Base-by-base conservation (phyloP, 805 yeast genomes). In the Saccharomyces eubayanus region DNA sequence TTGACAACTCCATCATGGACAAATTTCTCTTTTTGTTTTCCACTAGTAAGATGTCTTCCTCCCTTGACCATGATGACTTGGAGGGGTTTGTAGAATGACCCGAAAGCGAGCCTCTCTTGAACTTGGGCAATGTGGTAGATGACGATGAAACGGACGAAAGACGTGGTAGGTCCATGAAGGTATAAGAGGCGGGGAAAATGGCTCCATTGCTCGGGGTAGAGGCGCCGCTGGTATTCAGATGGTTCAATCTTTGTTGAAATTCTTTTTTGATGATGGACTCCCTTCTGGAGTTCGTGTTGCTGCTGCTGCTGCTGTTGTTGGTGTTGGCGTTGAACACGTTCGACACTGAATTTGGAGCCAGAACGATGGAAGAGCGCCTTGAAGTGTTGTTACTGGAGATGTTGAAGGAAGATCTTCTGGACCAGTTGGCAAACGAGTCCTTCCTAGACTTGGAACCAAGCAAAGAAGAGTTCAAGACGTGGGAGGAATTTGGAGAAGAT, bases 41-140 rank as follows among this genome's bases (percentile, higher is more conserved):
- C 46, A 81, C 61, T 41, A 89, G 67, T 36, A 81, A 65, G 57
- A 83, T 86, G 68, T 89, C 96, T 68, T 89, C 96, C 51, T 87
- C 94, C 61, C 52, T 50, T 0, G 79, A 62, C 84, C 84, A 80
- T 27, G 43, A 29, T 50, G 56, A 28, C 52, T 57, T 2, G 58
- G 51, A 14, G 52, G 45, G n/a, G 53, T 51, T 28, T 58, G 21
- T 49, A 53, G 40, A n/a, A 46, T 46, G 30, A 10, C 48, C 48
- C 5, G 48, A 28, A n/a, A 28, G 20, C 48, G 48, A 28, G 21
- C 48, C 29, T 46, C 29, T 21, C 16, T 36, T 36, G 24, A 16
- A 36, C 43, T 36, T 36, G 10, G 16, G 20, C 52, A 27, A 28
- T 47, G 54, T 21, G 51, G 54, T 21, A 50, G 43, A 36, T 16